Percentiles rank a stretch among this genome's conserved stretches.
Conservation (phyloP, 2,329 filamentous ascomycete species). For the Colletotrichum sp. region DNA sequence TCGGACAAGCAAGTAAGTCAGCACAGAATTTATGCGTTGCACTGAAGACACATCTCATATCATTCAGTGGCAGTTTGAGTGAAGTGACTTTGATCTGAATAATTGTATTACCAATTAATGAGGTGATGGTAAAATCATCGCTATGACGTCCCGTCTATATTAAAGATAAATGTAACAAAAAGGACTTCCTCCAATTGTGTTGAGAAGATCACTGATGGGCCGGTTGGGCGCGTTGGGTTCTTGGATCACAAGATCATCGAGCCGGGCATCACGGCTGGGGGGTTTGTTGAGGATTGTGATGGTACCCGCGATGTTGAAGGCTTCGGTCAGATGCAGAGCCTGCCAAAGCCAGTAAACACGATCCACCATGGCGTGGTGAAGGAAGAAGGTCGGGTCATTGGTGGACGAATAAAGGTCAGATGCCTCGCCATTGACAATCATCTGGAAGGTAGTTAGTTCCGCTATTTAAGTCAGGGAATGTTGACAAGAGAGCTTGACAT, state of each 20-base stretch:
- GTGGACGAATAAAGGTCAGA: constrained; percentile 30
- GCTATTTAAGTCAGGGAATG: accelerated
- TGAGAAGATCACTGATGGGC: constrained; percentile 36
- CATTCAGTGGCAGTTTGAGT: not conserved
- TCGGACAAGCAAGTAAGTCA: not conserved
- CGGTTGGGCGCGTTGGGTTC: constrained; percentile 26
- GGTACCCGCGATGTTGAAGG: constrained; percentile 23
- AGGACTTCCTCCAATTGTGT: constrained; percentile 33
- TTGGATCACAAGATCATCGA: constrained; percentile 29
- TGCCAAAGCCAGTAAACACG: constrained; percentile 32
- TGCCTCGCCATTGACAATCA: constrained; percentile 27
- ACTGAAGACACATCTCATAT: not conserved
- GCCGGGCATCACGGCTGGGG: constrained; percentile 23
- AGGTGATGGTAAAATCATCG: not conserved
- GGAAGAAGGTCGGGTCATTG: constrained; percentile 28
- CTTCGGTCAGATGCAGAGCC: constrained; percentile 20
- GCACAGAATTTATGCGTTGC: not conserved
- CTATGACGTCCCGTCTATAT: not conserved
- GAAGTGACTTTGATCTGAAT: not conserved
- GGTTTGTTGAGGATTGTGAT: constrained; percentile 22
- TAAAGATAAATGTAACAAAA: constrained; percentile 38
- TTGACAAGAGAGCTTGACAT: not conserved
- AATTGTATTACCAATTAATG: not conserved
- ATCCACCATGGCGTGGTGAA: constrained; percentile 30
- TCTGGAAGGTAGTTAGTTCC: not conserved